Conservation (phyloP, 306 rosid species). For the Malus orientalis region DNA sequence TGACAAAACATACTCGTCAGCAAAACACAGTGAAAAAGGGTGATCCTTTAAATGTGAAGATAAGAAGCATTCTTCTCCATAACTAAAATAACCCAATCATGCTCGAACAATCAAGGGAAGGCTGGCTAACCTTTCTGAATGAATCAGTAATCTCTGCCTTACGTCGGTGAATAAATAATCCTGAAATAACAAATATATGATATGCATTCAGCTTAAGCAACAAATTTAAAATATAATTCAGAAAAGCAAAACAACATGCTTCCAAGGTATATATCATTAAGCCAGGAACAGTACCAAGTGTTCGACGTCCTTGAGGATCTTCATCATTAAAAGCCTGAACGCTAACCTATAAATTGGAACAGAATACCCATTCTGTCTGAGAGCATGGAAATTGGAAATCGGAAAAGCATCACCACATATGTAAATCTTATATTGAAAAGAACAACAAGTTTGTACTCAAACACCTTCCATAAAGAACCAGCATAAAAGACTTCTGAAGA, state of each 20-base stretch:
- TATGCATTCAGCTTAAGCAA: constrained; percentile 4
- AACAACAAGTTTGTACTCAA: constrained; percentile 12
- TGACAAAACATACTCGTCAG: not conserved
- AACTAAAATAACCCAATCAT: constrained; percentile 13
- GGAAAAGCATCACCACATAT: not conserved
- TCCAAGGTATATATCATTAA: constrained; percentile 8
- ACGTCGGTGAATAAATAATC: constrained; percentile 88
- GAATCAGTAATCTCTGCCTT: constrained; percentile 61
- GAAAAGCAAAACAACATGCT: constrained; percentile 6
- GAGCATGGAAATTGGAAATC: constrained; percentile 4
- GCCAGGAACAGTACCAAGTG: constrained; percentile 58
- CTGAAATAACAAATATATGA: constrained; percentile 36
- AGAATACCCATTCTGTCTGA: constrained; percentile 20
- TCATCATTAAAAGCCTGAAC: constrained; percentile 96
- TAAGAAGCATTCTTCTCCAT: not conserved
- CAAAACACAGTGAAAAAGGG: not conserved
- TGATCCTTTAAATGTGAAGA: not conserved
- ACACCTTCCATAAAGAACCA: constrained; percentile 98
- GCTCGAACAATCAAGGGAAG: constrained; percentile 10
- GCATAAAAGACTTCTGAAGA: constrained; percentile 90
- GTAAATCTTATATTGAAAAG: constrained; percentile 8
- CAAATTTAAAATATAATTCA: not conserved
- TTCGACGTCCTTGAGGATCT: constrained; percentile 90
- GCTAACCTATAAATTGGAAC: constrained; percentile 60
- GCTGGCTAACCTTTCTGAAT: constrained; percentile 49